These are phyloP conservation scores for Scedosporium dehoogii DNA, from an alignment of 2,329 filamentous ascomycete species.

Conservation along the genomic window DNA sequence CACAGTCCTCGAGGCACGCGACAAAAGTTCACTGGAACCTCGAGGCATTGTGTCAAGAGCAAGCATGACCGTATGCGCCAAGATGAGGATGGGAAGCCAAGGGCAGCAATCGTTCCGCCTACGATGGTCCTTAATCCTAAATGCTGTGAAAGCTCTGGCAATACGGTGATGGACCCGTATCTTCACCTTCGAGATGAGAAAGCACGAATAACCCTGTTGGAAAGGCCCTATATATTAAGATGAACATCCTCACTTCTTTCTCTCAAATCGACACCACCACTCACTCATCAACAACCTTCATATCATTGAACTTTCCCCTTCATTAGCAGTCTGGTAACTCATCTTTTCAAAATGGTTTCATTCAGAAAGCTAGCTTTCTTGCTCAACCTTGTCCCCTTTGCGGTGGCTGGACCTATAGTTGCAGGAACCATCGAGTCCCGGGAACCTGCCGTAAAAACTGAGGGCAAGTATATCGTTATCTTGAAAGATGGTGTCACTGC, in stretches of 20 bases:
- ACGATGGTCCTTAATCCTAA: too few species aligned
- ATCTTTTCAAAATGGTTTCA: constrained; percentile 10
- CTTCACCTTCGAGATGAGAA: not conserved
- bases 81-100: not conserved
- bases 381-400: constrained; percentile 13
- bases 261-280: not conserved
- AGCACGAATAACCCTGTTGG: not conserved
- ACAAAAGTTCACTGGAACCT: not conserved
- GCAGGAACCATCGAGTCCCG: constrained; percentile 9
- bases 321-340: not conserved
- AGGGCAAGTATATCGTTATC: constrained; percentile 35
- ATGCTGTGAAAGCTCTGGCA: not conserved
- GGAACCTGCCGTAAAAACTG: constrained; percentile 11
- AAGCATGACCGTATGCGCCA: not conserved
- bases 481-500: constrained; percentile 25
- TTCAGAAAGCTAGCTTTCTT: constrained; percentile 13
- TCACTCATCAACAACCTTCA: not conserved
- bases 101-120: not conserved
- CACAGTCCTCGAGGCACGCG: not conserved
- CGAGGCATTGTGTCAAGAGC: not conserved
- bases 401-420: constrained; percentile 11
- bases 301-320: not conserved
- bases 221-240: not conserved
- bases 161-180: not conserved
- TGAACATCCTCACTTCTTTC: not conserved